A percentile compares a stretch with the other conserved stretches of the same genome.
phyloP scores from a whole-genome alignment of 768 basidiomycete genomes.

The Rhodosporidiobolus sp. region DNA sequence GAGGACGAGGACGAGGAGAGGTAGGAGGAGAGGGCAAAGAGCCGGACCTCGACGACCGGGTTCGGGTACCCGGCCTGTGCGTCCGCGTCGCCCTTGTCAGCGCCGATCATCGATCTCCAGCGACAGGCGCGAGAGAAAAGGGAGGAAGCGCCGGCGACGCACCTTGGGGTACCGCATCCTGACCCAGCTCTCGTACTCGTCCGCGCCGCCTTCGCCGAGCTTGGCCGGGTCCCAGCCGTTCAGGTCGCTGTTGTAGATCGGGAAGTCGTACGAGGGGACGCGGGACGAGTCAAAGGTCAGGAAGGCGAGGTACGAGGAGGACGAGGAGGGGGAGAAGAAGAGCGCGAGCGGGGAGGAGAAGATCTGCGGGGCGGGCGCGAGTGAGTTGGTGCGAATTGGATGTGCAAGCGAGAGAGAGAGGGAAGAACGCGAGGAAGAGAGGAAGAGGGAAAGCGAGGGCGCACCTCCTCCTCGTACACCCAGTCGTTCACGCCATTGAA shows the following conservation, averaged over 20 bases:
- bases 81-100: background rate
- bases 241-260: conserved; percentile 59
- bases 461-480: conserved; percentile 93
- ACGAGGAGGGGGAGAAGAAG: conserved; percentile 89
- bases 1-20: conserved; percentile 47
- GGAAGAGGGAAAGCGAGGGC: background rate
- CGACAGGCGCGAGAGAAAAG: background rate
- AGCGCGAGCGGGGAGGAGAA: conserved; percentile 60
- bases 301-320: conserved; percentile 69
- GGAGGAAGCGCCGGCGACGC: background rate
- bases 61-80: conserved; percentile 56
- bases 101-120: background rate
- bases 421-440: too few species aligned
- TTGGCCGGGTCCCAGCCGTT: background rate
- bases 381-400: background rate
- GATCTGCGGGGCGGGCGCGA: background rate
- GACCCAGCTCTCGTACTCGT: conserved; percentile 29
- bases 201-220: conserved; percentile 13
- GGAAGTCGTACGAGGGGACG: conserved; percentile 81
- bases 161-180: conserved; percentile 76
- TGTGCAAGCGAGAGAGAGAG: background rate
- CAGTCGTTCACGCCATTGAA: conserved; percentile 96
- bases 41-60: conserved; percentile 74
- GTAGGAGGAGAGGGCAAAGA: conserved; percentile 72
- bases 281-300: conserved; percentile 80